Evolutionary conservation across 305 asterid species (phyloP).

Genomic region (Ruellia speciosa): DNA sequence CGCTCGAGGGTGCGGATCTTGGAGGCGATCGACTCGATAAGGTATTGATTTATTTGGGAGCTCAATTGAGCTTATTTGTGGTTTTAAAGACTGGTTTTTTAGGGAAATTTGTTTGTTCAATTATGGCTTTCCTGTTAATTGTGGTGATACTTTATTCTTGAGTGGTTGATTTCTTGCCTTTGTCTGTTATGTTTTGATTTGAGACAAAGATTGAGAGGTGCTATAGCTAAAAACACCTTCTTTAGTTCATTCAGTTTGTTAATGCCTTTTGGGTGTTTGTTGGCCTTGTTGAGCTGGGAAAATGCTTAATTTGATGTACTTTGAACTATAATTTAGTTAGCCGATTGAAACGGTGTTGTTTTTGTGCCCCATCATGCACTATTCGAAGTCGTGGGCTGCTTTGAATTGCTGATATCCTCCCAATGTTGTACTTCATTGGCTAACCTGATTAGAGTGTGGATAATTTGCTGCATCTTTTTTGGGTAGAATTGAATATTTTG

Average conservation of each 20-base stretch:
- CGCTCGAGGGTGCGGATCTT: slow-evolving; percentile 79
- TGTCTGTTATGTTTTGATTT: slow-evolving; percentile 4
- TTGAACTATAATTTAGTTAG: too few relatives aligned
- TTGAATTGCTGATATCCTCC: not conserved
- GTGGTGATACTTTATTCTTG: slow-evolving; percentile 3
- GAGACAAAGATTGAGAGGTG: not conserved
- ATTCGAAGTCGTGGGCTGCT: too few relatives aligned
- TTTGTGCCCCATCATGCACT: too few relatives aligned
- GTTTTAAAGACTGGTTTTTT: not conserved
- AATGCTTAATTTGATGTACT: not conserved
- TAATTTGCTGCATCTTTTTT: not conserved
- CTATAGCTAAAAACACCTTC: not conserved
- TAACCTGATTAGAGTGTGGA: not conserved
- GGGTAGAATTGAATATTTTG: not conserved
- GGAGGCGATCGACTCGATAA: slow-evolving; percentile 45
- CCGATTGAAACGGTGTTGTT: too few relatives aligned
- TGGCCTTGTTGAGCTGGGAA: slow-evolving; percentile 7
- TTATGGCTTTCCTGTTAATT: not conserved
- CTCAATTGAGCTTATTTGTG: slow-evolving; percentile 8
- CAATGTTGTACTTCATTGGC: not conserved
- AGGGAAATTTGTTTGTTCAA: not conserved
- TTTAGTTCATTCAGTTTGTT: slow-evolving; percentile 5
- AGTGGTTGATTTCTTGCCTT: slow-evolving; percentile 13
- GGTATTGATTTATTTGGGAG: slow-evolving; percentile 30
- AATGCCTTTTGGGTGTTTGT: not conserved